Conservation (phyloP, 1,284 basidiomycete species). For the Phenoliferia sp. region DNA sequence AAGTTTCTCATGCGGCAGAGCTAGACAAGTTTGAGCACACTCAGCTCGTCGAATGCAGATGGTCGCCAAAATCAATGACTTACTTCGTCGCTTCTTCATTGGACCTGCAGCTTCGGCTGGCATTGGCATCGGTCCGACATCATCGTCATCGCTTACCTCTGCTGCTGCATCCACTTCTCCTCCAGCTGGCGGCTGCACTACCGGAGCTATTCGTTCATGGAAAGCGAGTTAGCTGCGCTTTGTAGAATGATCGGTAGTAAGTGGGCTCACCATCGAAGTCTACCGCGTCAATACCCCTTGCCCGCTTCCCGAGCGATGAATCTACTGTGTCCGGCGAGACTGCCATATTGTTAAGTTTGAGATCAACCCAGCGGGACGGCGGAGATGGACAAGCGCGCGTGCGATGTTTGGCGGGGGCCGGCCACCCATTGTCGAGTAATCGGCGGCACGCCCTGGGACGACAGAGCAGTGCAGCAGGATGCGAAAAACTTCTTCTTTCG, state of each 20-base stretch:
- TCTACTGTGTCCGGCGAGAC: background rate
- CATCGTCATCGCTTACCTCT: slow-evolving; percentile 40
- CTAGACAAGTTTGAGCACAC: slow-evolving; percentile 39
- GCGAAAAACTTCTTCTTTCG: too few species aligned
- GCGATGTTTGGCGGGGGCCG: too few species aligned
- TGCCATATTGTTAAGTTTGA: background rate
- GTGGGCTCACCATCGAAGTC: slow-evolving; percentile 6
- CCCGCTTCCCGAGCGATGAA: slow-evolving; percentile 6
- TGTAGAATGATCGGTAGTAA: background rate
- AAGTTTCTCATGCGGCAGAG: slow-evolving; percentile 70
- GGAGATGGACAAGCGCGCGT: too few species aligned
- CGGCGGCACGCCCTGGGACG: too few species aligned
- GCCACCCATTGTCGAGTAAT: too few species aligned
- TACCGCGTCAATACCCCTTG: slow-evolving; percentile 9
- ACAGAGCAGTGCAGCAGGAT: too few species aligned
- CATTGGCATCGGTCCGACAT: slow-evolving; percentile 44
- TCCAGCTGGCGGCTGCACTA: background rate
- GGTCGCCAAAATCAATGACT: background rate
- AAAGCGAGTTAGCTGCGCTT: background rate
- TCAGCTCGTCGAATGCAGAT: background rate
- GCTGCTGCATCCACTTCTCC: slow-evolving; percentile 16
- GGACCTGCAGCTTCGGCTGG: slow-evolving; percentile 28
- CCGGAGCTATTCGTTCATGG: background rate
- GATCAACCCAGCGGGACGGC: too few species aligned
- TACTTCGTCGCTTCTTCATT: slow-evolving; percentile 42